These are phyloP conservation scores for Botrytis fabae DNA, from an alignment of 2,329 filamentous ascomycete species.

Conservation along the genomic window DNA sequence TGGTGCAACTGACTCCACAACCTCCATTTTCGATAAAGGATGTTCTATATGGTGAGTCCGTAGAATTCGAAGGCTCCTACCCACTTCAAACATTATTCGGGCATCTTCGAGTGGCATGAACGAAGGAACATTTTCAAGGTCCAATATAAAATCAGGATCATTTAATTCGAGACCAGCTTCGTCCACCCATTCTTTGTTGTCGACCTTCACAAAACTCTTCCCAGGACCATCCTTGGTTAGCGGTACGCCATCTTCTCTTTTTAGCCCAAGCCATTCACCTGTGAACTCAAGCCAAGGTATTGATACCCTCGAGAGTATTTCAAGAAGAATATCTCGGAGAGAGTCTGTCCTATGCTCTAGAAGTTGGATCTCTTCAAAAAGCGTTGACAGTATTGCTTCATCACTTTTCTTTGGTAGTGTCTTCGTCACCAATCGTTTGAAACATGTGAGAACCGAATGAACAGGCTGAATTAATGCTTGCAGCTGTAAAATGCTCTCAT, in stretches of 20 bases:
- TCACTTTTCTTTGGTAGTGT: slow-evolving; percentile 48
- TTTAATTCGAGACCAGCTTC: slow-evolving; percentile 59
- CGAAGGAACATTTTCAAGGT: slow-evolving; percentile 64
- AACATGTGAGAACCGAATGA: slow-evolving; percentile 38
- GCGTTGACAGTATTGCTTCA: slow-evolving; percentile 59
- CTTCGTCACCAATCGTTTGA: slow-evolving; percentile 37
- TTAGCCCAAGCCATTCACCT: slow-evolving; percentile 74
- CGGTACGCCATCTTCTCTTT: slow-evolving; percentile 55
- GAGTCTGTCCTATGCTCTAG: slow-evolving; percentile 64
- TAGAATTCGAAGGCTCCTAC: slow-evolving; percentile 72
- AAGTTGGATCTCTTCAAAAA: slow-evolving; percentile 62
- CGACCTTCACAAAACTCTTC: slow-evolving; percentile 61
- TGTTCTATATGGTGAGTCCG: slow-evolving; percentile 70
- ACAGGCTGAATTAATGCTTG: slow-evolving; percentile 39
- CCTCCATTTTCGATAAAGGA: slow-evolving; percentile 58
- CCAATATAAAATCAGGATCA: slow-evolving; percentile 62
- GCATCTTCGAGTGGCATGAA: slow-evolving; percentile 73
- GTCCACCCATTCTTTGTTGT: slow-evolving; percentile 55
- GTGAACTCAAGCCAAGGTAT: slow-evolving; percentile 67
- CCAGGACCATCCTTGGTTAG: slow-evolving; percentile 51
- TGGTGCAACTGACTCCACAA: slow-evolving; percentile 49
- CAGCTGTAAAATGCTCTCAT: slow-evolving; percentile 40
- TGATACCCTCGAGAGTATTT: slow-evolving; percentile 64
- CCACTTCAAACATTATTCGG: slow-evolving; percentile 74
- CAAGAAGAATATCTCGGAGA: slow-evolving; percentile 63